Base-by-base conservation (phyloP, 2,329 filamentous ascomycete species). In the Lomentospora prolificans region DNA sequence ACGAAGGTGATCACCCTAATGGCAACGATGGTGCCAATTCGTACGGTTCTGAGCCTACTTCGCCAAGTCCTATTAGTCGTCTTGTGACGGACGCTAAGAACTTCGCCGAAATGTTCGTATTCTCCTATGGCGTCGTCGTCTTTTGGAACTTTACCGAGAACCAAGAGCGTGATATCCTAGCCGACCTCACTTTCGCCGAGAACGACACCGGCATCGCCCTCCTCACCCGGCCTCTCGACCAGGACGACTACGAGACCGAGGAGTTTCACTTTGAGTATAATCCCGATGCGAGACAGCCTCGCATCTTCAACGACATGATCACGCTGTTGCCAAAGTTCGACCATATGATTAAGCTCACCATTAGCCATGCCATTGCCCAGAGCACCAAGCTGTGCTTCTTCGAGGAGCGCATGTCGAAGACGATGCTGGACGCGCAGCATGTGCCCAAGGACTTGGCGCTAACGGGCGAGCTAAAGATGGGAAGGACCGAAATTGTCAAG, bases 241-340 rank as follows among this genome's bases (percentile, higher is more conserved):
- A 96, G 69, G 86, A 86, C 61, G 91, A 97, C 66, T 96, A 95
- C 62, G 94, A 99, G 73, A 99, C 88, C 0, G 94, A 99, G 67
- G 92, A 97, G 66, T 96, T 99, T 64, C 92, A 99, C 67, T 99
- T 99, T 66, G 91, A 97, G 69, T 99, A 99, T 74, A 95, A 89
- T 64, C 80, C 84, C 1, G 80, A 89, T 57, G 90, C 94, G 31
- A 86, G 90, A 59, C 82, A 91, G 52, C 94, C 94, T 3, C 82
- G 94, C 57, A 88, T 99, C 28, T 99, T 95, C 74, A 97, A 99
- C 71, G 94, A 99, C 70, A 99, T 99, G 94, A 97, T 99, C 64
- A 99, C 94, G 0, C 75, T 99, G 48, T 80, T 95, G 60, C 95
- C 90, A 58, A 86, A 89, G 39, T 82, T 79, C 27, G 94, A 99